Percentiles rank a stretch among this genome's conserved stretches.
Conservation (phyloP, 169 alveolate species). For the Blepharisma undulans region DNA sequence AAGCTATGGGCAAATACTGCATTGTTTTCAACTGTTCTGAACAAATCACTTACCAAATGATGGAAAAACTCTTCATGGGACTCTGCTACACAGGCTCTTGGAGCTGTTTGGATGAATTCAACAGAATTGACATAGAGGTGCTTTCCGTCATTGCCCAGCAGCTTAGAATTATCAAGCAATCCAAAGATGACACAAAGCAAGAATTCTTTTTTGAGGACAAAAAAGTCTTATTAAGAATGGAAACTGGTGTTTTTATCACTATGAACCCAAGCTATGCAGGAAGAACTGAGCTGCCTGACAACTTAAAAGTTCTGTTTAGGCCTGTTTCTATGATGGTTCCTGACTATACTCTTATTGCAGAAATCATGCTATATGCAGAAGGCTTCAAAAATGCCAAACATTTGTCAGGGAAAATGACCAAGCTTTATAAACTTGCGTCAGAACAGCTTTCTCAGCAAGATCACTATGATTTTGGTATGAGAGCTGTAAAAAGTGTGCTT, state of each 20-base stretch:
- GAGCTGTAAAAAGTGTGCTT: conserved; percentile 77
- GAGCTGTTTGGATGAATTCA: conserved; percentile 90
- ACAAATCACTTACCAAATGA: conserved; percentile 65
- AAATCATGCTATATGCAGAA: conserved; percentile 85
- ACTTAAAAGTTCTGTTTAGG: conserved; percentile 85
- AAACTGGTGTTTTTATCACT: conserved; percentile 84
- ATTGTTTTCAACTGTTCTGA: conserved; percentile 96
- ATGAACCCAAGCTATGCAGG: conserved; percentile 91
- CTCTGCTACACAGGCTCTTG: conserved; percentile 86
- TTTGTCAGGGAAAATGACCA: conserved; percentile 81
- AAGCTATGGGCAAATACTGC: conserved; percentile 94
- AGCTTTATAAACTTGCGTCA: conserved; percentile 83
- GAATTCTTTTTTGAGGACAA: conserved; percentile 85
- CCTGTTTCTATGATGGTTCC: conserved; percentile 90
- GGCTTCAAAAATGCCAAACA: conserved; percentile 72
- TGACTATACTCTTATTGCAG: conserved; percentile 82
- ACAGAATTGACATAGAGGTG: conserved; percentile 86
- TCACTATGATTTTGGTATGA: conserved; percentile 85
- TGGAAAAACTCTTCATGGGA: conserved; percentile 83
- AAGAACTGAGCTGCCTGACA: conserved; percentile 89
- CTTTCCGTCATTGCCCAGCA: conserved; percentile 92
- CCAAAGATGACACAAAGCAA: conserved; percentile 73
- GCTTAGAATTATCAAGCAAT: conserved; percentile 87
- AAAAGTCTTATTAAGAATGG: conserved; percentile 65
- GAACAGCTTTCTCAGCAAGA: conserved; percentile 69